Percentiles rank a stretch among this genome's conserved stretches.
These are phyloP conservation scores for Boechera retrofracta DNA, from an alignment of 345 rosid species.

Conservation along the genomic window DNA sequence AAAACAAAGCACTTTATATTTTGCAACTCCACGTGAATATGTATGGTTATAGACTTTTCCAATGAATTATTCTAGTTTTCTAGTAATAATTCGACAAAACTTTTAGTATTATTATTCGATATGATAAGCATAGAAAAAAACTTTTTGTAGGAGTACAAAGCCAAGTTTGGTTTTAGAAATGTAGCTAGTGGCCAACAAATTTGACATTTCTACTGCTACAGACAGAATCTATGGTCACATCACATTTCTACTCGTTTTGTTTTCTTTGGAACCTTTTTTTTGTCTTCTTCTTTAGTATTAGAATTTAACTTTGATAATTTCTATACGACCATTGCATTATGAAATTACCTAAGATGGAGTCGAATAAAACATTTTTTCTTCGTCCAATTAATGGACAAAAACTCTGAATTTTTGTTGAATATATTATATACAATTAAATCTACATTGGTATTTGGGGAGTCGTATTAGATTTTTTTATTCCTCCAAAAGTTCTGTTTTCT, in stretches of 20 bases:
- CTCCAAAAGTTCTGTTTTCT: background rate
- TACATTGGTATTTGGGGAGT: background rate
- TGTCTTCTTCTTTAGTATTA: background rate
- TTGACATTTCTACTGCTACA: conserved; percentile 17
- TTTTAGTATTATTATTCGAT: background rate
- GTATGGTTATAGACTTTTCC: conserved; percentile 3
- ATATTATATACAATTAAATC: conserved; percentile 10
- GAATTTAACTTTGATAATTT: background rate
- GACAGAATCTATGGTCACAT: conserved; percentile 3
- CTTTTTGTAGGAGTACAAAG: conserved; percentile 14
- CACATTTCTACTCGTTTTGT: background rate
- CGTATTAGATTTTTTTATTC: background rate
- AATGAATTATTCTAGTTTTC: background rate
- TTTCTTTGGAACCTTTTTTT: background rate
- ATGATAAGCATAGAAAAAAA: background rate
- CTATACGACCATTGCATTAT: background rate
- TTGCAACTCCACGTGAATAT: background rate
- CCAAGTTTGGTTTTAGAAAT: conserved; percentile 15
- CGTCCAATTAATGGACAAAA: conserved; percentile 3
- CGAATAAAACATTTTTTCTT: conserved; percentile 2
- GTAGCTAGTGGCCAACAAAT: conserved; percentile 24
- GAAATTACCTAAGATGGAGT: background rate
- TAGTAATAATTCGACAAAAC: background rate
- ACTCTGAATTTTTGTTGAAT: conserved; percentile 7
- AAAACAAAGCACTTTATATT: background rate